Base-by-base conservation (phyloP, 2,329 filamentous ascomycete species). In the Fusarium hostae region DNA sequence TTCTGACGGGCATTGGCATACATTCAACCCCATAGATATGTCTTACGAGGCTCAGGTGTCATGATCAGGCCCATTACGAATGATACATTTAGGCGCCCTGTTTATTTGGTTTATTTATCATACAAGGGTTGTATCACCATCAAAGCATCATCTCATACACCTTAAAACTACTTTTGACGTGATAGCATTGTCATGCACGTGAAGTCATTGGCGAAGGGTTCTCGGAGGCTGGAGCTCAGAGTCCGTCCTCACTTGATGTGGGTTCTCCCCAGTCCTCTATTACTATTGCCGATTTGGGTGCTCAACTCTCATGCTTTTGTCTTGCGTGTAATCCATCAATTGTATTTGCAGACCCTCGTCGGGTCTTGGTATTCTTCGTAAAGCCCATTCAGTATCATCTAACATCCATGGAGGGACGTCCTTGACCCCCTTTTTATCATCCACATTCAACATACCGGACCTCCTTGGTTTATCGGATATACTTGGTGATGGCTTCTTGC, bases 401-500 rank as follows among this genome's bases (percentile, higher is more conserved):
- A 35, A 50, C 47, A 43, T 16, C 41, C 40, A 41, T 34, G n/a
- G 16, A 35, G 22, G 16, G 24, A 28, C 37, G 32, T 22, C 20
- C 35, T 12, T 50, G n/a, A 20, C 50, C 41, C 30, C 18, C 32
- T 48, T 37, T 41, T 63, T 39, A 68, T 71, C 41, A 40, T 65
- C 52, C 37, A 62, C 43, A 37, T 50, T 12, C 12, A 39, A 26
- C 40, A 24, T 56, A 20, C 15, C 22, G 11, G 30, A 28, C 28
- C 37, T 18, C 24, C 26, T n/a, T 43, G 6, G 34, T 43, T 40
- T 71, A 87, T 73, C 78, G 77, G 65, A 89, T 82, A 73, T 89
- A 89, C 63, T 85, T 82, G 56, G 82, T 83, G 71, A 89, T 82
- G 4, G 85, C 86, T 65, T 82, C 78, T 79, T 86, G 86, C 63